Evolutionary conservation across 305 asterid genomes (phyloP), one percentile per base, ranked within the genome.

Genomic region (Striga hermonthica): DNA sequence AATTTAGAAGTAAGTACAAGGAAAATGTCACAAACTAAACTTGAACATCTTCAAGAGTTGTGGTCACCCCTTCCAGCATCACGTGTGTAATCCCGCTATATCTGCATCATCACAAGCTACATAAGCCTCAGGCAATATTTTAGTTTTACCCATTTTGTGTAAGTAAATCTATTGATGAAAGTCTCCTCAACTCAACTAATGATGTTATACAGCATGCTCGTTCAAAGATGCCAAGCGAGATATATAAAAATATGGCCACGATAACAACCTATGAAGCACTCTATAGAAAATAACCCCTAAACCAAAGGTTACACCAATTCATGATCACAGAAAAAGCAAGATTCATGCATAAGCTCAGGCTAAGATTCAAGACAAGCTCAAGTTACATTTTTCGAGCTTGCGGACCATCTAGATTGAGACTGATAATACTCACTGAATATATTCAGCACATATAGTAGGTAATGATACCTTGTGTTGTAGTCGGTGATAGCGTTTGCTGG

Each of bases 31-130:
- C 72, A 40, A 69, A 47, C 35, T 40, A 49, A 70, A 89, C 99
- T 97, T 93, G 99, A 69, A 90, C 84, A 72, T 90, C 95, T 83
- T 75, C 58, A 50, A 93, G 91, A 75, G 94, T 83, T 35, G 99
- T 90, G 14, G 86, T 88, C 68, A 93, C 96, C 3, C 74, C 84
- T 73, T 82, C 81, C 82, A 93, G 69, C 95, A 86, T 88, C 71
- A 83, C 94, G 34, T 9, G 68, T 3, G 96, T 93, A 60, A 93
- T 93, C 76, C 99, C 99, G 74, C 97, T 90, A 82, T 90, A 93
- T 83, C 99, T 93, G 87, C 67, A 77, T 69, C 66, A 57, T 60
- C 58, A 61, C 22, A 69, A 65, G 59, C 57, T 41, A 44, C 61
- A 54, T 57, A 57, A 71, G 45, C 37, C 13, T 56, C 14, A 35